These are phyloP conservation scores for Flaveria robusta DNA, from an alignment of 129 eudicot species.

Conservation along the genomic window DNA sequence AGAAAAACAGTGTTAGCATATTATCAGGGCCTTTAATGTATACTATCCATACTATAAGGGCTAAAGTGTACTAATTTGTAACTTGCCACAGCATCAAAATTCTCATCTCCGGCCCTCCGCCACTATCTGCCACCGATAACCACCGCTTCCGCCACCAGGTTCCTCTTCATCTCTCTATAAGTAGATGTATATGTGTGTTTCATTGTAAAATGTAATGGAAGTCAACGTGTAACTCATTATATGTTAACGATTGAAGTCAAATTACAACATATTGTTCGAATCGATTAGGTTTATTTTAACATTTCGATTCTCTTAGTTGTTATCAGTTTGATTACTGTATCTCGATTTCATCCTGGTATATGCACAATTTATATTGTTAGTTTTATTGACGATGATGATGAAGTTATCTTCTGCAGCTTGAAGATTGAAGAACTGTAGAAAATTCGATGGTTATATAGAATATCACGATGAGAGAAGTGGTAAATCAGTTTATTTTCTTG, in stretches of 20 bases:
- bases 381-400: not conserved
- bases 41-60: not conserved
- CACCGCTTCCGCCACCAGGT: slow-evolving; percentile 25
- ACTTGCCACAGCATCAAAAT: not conserved
- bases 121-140: slow-evolving; percentile 24
- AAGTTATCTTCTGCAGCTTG: slow-evolving; percentile 12
- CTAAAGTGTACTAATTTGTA: not conserved
- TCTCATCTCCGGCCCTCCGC: slow-evolving; percentile 20
- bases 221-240: slow-evolving; percentile 1
- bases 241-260: too few relatives aligned
- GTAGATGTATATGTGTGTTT: not conserved
- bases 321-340: too few relatives aligned
- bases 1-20: too few relatives aligned
- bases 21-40: not conserved
- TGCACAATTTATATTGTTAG: not conserved
- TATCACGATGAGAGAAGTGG: slow-evolving; percentile 23
- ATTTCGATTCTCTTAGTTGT: not conserved
- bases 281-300: slow-evolving; percentile 14
- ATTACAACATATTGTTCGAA: too few relatives aligned
- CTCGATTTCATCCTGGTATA: too few relatives aligned
- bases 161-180: not conserved
- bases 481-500: slow-evolving; percentile 20
- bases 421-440: slow-evolving; percentile 14
- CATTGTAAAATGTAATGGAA: not conserved
- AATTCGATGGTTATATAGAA: slow-evolving; percentile 8